Conservation (phyloP, 2,329 filamentous ascomycete genomes). For the Trichophaea hybrida region DNA sequence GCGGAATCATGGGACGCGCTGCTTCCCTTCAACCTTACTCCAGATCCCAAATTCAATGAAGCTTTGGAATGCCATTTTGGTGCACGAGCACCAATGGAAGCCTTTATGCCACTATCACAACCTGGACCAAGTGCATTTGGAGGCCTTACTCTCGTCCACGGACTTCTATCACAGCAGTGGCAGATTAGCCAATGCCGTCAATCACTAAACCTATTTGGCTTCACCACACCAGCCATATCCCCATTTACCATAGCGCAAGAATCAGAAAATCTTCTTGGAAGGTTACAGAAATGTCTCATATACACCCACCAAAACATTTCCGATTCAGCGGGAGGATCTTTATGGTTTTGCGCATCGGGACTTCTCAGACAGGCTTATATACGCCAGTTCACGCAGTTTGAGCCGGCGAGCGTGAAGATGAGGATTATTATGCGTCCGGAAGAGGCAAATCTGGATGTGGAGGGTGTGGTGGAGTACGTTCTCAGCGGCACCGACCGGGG, state of each 20-base stretch:
- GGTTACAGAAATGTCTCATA: constrained; percentile 1
- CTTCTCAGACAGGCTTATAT: constrained; percentile 4
- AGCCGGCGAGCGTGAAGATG: not conserved
- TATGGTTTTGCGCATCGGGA: constrained; percentile 3
- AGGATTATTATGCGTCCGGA: not conserved
- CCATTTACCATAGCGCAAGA: constrained; percentile 1
- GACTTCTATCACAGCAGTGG: constrained; percentile 1
- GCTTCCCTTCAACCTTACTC: not conserved
- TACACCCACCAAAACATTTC: constrained; percentile 1
- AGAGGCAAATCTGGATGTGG: not conserved
- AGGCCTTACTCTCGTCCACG: not conserved
- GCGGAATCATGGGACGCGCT: not conserved
- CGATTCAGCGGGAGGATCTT: not conserved
- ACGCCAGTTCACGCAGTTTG: constrained; percentile 3
- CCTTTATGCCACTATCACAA: not conserved
- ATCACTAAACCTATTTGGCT: constrained; percentile 1
- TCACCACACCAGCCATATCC: not conserved
- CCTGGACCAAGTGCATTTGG: not conserved
- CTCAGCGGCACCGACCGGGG: not conserved
- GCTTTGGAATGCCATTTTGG: not conserved
- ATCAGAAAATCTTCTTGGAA: constrained; percentile 1
- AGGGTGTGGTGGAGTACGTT: not conserved
- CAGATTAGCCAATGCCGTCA: not conserved
- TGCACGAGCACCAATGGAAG: not conserved
- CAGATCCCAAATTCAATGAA: not conserved